These are phyloP conservation scores for Phytophthora uliginosa DNA, from an alignment of 352 stramenopile species.

Conservation along the genomic window DNA sequence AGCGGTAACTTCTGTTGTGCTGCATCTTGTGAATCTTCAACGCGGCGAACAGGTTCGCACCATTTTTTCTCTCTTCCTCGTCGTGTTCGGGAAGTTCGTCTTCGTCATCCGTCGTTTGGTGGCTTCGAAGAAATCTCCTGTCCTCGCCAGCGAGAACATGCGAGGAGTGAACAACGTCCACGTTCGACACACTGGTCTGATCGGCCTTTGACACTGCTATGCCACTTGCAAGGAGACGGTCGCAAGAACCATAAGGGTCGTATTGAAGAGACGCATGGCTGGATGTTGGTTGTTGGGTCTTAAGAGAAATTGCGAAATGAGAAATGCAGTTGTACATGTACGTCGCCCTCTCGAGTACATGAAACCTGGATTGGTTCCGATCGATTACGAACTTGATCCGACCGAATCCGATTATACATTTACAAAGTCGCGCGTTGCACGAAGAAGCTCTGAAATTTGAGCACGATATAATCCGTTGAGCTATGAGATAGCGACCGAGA, in stretches of 20 bases:
- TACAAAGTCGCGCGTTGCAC: too few species aligned
- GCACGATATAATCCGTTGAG: too few species aligned
- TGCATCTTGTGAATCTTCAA: background rate
- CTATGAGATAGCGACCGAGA: too few species aligned
- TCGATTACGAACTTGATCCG: too few species aligned
- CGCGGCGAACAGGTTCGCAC: background rate
- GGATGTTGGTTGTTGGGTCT: conserved; percentile 15
- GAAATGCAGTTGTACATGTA: conserved; percentile 4
- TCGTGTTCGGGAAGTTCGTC: background rate
- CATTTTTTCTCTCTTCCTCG: background rate
- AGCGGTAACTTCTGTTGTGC: background rate
- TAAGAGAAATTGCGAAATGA: conserved; percentile 16
- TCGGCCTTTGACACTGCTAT: background rate
- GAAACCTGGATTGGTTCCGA: too few species aligned
- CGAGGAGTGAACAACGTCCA: background rate
- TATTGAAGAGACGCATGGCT: conserved; percentile 1
- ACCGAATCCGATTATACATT: too few species aligned
- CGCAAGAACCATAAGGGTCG: background rate
- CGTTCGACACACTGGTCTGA: background rate
- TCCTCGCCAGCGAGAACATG: background rate
- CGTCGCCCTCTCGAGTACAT: too few species aligned
- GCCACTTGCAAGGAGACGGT: background rate
- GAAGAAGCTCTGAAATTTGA: too few species aligned
- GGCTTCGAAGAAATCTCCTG: background rate
- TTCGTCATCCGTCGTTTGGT: background rate